Evolutionary conservation across 441 rosid species (phyloP), one percentile per base, ranked within the genome.

Genomic region (Lepidium campestre): DNA sequence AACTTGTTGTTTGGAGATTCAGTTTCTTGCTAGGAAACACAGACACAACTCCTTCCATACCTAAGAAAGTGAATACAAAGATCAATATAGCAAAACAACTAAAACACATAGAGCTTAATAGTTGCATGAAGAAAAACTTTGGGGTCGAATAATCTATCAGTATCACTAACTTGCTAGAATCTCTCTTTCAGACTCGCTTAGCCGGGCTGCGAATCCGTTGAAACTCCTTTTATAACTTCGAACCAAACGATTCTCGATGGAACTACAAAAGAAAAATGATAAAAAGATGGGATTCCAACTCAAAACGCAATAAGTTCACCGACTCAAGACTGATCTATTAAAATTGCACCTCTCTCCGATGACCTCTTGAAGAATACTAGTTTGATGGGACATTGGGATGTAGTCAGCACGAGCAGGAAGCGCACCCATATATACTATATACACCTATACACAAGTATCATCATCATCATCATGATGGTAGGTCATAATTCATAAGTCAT

Each of bases 341-440:
- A 40, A 34, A 11, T 19, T 42, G 3, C 40, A 74, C 78, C 70
- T 68, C 49, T 68, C 70, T 41, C 70, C 66, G 9, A 37, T 74
- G 50, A 62, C 66, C 18, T 48, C 62, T 68, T 56, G 70, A 40
- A 74, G 78, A 50, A 74, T 44, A 57, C 20, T 62, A 34, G 50
- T 18, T 15, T 74, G 78, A 47, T 62, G 78, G 18, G 78, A 62
- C 61, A 49, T 48, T 46, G 74, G 74, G 55, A 49, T 56, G 74
- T 62, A 83, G 79, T 49, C 77, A 72, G 76, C 86, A 73, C 71
- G 86, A 85, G 75, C 62, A 81, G 73, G 83, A 75, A 78, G 85
- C 83, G 68, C 88, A 83, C 79, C 83, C 85, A 39, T 86, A 87
- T 93, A 91, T 81, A 78, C 89, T 76, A 62, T 72, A 88, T 49